These are phyloP conservation scores for Lipomyces yamanashiensis DNA, from an alignment of 805 yeast species.

Conservation along the genomic window DNA sequence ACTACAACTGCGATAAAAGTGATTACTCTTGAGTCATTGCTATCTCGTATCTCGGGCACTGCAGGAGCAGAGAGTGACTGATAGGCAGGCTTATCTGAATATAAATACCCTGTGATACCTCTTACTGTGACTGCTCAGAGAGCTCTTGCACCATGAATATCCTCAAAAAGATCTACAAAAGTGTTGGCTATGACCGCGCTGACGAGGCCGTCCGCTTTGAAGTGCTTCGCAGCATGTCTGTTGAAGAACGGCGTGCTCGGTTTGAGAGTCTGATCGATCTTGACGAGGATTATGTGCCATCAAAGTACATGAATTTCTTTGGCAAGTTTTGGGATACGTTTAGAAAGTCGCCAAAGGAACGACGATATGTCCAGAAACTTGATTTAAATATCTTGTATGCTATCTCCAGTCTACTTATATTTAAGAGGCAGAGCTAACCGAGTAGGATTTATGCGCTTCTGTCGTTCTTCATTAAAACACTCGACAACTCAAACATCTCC, in stretches of 20 bases:
- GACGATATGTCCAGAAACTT: slow-evolving; percentile 28
- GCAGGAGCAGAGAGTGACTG: too few species aligned
- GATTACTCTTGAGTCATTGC: too few species aligned
- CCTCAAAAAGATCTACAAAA: slow-evolving; percentile 49
- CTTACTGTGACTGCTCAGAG: background rate
- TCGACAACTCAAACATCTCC: slow-evolving; percentile 62
- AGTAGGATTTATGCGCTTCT: slow-evolving; percentile 41
- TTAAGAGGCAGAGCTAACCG: background rate
- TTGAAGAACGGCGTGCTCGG: slow-evolving; percentile 1
- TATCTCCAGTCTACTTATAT: background rate
- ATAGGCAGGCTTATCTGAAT: background rate
- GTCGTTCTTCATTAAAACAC: slow-evolving; percentile 54
- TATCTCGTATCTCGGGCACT: too few species aligned
- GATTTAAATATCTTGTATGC: slow-evolving; percentile 24
- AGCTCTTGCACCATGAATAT: slow-evolving; percentile 36
- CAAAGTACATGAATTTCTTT: background rate
- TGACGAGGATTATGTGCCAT: slow-evolving; percentile 8
- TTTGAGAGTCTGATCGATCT: slow-evolving; percentile 9
- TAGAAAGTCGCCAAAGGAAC: slow-evolving; percentile 22
- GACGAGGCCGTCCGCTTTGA: slow-evolving; percentile 10
- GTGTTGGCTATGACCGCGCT: slow-evolving; percentile 35
- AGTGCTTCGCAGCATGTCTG: slow-evolving; percentile 3
- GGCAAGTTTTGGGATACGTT: slow-evolving; percentile 34
- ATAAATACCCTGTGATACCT: background rate
- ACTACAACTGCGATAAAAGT: too few species aligned